These are phyloP conservation scores for Pyrenula aspistea DNA, from an alignment of 495 filamentous ascomycete genomes.

Conservation along the genomic window DNA sequence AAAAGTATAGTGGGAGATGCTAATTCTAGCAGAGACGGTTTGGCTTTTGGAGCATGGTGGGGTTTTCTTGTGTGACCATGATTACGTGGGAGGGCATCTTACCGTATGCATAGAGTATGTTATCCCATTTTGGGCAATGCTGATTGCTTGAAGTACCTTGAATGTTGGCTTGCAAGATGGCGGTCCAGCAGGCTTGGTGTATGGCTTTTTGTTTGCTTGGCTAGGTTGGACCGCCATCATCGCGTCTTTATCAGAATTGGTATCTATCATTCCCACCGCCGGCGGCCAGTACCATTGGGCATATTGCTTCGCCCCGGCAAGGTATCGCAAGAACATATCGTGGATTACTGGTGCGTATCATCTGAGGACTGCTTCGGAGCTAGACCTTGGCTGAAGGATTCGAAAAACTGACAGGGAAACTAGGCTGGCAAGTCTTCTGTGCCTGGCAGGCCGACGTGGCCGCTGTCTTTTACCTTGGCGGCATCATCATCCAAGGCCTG, in stretches of 20 bases:
- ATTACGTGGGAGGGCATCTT: constrained; percentile 35
- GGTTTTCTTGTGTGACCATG: constrained; percentile 32
- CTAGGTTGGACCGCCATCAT: constrained; percentile 36
- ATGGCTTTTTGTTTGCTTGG: constrained; percentile 37
- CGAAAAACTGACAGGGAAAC: not conserved
- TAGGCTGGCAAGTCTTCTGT: constrained; percentile 27
- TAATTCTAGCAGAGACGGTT: constrained; percentile 45
- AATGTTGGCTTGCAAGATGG: constrained; percentile 25
- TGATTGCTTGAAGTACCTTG: too few species aligned
- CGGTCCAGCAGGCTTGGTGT: constrained; percentile 44
- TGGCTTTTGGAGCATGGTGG: constrained; percentile 34
- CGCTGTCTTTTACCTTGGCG: constrained; percentile 39
- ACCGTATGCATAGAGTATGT: constrained; percentile 17
- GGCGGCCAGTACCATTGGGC: constrained; percentile 14
- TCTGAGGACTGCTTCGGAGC: constrained; percentile 22
- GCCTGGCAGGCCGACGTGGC: constrained; percentile 50
- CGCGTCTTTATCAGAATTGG: constrained; percentile 42
- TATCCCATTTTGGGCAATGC: constrained; percentile 5
- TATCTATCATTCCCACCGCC: constrained; percentile 30
- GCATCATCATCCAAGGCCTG: constrained; percentile 46
- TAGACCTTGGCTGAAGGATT: too few species aligned
- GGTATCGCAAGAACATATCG: too few species aligned
- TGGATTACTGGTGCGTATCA: constrained; percentile 43
- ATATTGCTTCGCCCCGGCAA: not conserved
- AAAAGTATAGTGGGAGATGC: too few species aligned